Conservation (phyloP, 2,329 filamentous ascomycete species). For the Sarocladiaceae sp. region DNA sequence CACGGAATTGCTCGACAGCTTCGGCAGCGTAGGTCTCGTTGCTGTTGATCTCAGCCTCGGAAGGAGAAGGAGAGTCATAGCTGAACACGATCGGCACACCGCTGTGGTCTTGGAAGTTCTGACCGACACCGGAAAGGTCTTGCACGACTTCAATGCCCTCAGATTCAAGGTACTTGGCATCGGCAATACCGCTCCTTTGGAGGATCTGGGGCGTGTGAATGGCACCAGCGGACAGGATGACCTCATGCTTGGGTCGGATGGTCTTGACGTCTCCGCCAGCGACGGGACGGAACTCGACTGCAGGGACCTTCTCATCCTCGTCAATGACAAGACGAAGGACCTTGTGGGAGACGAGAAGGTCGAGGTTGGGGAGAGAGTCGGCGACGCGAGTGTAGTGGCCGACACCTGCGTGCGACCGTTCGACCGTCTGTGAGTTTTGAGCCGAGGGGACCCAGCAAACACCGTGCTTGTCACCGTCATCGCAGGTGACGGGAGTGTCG, state of each 20-base stretch:
- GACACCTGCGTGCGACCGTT: slow-evolving; percentile 24
- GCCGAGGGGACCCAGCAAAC: slow-evolving; percentile 26
- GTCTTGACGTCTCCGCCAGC: slow-evolving; percentile 15
- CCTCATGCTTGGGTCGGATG: slow-evolving; percentile 30
- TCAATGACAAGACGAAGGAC: slow-evolving; percentile 19
- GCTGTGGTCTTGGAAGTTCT: slow-evolving; percentile 54
- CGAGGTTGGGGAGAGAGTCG: slow-evolving; percentile 18
- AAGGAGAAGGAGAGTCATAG: slow-evolving; percentile 16
- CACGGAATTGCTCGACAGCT: slow-evolving; percentile 24
- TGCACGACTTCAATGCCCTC: slow-evolving; percentile 40
- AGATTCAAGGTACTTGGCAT: slow-evolving; percentile 33
- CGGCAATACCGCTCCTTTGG: slow-evolving; percentile 46
- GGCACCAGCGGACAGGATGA: slow-evolving; percentile 45
- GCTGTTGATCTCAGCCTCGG: slow-evolving; percentile 17
- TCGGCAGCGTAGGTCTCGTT: slow-evolving; percentile 27
- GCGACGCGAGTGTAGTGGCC: slow-evolving; percentile 24
- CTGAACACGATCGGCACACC: slow-evolving; percentile 20
- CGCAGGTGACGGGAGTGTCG: slow-evolving; percentile 18
- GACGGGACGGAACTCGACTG: slow-evolving; percentile 18
- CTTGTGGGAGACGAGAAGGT: slow-evolving; percentile 24
- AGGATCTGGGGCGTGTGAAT: slow-evolving; percentile 50
- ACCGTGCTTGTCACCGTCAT: slow-evolving; percentile 24
- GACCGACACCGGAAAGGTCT: slow-evolving; percentile 52
- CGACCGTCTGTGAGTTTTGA: slow-evolving; percentile 21
- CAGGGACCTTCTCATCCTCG: slow-evolving; percentile 14